phyloP scores from a whole-genome alignment of 2,329 filamentous ascomycete species.

The Hypomyces rosellus region DNA sequence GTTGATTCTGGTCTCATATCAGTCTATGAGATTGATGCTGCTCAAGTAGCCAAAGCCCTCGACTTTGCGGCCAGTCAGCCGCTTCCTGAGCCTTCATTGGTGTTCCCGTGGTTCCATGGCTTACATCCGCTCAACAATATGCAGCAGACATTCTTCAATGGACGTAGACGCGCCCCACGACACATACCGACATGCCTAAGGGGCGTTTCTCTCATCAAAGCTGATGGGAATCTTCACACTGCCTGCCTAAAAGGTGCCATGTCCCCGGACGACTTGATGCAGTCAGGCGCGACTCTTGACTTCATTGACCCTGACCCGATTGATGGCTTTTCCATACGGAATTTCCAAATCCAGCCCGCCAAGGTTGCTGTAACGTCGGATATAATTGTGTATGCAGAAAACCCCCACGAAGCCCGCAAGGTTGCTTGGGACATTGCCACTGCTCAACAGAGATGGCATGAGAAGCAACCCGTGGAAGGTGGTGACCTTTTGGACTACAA shows the following conservation, averaged over 20 bases:
- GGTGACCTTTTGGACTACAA: conserved; percentile 63
- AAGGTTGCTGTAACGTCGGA: conserved; percentile 87
- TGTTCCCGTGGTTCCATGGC: conserved; percentile 96
- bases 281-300: conserved; percentile 41
- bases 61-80: conserved; percentile 72
- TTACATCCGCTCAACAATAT: conserved; percentile 83
- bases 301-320: conserved; percentile 81
- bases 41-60: conserved; percentile 63
- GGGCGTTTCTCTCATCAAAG: conserved; percentile 80
- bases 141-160: conserved; percentile 83
- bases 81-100: conserved; percentile 73
- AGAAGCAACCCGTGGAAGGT: conserved; percentile 52
- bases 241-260: conserved; percentile 84
- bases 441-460: conserved; percentile 71
- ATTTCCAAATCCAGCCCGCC: conserved; percentile 92
- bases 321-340: conserved; percentile 90
- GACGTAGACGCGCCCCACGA: conserved; percentile 63
- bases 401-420: conserved; percentile 53
- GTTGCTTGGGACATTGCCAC: conserved; percentile 63
- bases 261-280: conserved; percentile 71
- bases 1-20: conserved; percentile 47
- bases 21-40: conserved; percentile 67
- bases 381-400: conserved; percentile 84
- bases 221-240: conserved; percentile 67
- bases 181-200: conserved; percentile 68